Base-by-base conservation (phyloP, 2,329 filamentous ascomycete species). In the Penicillium sp. region DNA sequence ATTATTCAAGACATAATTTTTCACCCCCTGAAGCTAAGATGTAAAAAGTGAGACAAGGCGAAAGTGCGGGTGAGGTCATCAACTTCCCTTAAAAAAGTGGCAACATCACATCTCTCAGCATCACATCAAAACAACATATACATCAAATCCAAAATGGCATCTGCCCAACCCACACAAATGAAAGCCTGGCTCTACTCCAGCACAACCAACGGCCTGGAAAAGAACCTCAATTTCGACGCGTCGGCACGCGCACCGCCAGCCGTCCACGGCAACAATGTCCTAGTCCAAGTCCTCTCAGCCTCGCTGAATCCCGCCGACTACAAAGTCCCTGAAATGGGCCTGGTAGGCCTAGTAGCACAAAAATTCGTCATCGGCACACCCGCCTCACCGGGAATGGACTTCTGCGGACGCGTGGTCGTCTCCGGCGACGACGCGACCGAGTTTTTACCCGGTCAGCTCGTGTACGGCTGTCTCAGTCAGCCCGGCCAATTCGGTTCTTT, bases 251-350 rank as follows among this genome's bases (percentile, higher is more conserved):
- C 78, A 6, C 79, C 82, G 62, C 58, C 61, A 69, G 17, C 70
- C 72, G 29, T 74, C 63, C 58, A 66, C 66, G 17, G 73, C 71
- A 67, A 78, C 35, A 76, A 84, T 61, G 67, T 86, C 50, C 77
- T 87, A 7, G 74, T 87, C 50, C 72, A 81, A 61, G 80, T 87
- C 17, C 70, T 81, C 54, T 73, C 77, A 51, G 77, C 78, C 37
- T 73, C 79, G 15, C 68, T 87, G 60, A 88, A 88, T 65, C 84
- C 85, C 0, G 81, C 81, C 42, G 86, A 89, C 75, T 82, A 85
- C 78, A 88, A 88, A 69, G 56, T 82, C 0, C 74, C 81, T 3
- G 85, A 88, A 67, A 69, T 78, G n/a, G 68, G 78, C 0, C 27
- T 78, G 5, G 50, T 83, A 13, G 68, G 78, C 0, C 27, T 78